Evolutionary conservation across 1,284 basidiomycete species (phyloP).

Genomic region (Pseudozyma flocculosa): DNA sequence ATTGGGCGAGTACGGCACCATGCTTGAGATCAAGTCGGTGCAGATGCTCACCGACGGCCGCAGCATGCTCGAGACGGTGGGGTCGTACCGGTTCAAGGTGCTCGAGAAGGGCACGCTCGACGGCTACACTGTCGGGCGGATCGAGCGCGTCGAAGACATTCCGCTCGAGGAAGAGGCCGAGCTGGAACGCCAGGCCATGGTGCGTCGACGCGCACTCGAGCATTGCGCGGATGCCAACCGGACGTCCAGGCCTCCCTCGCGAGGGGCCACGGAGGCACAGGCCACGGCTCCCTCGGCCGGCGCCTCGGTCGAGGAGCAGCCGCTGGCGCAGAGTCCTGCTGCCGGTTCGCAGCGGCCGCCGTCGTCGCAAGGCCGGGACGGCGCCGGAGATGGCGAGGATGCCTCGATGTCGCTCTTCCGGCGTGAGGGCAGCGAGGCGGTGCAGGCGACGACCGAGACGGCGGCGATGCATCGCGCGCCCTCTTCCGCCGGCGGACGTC

Average conservation of each 20-base stretch:
- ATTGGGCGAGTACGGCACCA: slow-evolving; percentile 77
- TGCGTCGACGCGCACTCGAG: slow-evolving; percentile 20
- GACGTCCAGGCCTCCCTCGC: no score
- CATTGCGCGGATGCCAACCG: no score
- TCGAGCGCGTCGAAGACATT: slow-evolving; percentile 63
- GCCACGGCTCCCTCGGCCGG: slow-evolving; percentile 9
- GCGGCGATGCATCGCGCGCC: no score
- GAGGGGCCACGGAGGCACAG: slow-evolving; percentile 6
- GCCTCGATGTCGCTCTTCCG: not conserved
- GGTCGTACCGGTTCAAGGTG: slow-evolving; percentile 79
- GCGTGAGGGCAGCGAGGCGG: no score
- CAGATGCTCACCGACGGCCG: slow-evolving; percentile 86
- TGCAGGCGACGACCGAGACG: no score
- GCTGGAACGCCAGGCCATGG: slow-evolving; percentile 23
- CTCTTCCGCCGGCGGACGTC: no score
- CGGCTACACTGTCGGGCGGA: slow-evolving; percentile 82
- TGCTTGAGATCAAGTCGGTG: slow-evolving; percentile 83
- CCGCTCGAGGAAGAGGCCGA: slow-evolving; percentile 38
- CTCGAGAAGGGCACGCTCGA: slow-evolving; percentile 72
- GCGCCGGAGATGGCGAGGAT: slow-evolving; percentile 9
- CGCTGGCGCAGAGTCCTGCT: no score
- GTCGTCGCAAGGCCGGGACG: no score
- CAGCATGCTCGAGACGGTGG: slow-evolving; percentile 83
- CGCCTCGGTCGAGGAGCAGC: no score
- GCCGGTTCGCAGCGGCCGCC: no score